Evolutionary conservation across 2,329 filamentous ascomycete species (phyloP).

Genomic region (Amauroascus verrucosus): DNA sequence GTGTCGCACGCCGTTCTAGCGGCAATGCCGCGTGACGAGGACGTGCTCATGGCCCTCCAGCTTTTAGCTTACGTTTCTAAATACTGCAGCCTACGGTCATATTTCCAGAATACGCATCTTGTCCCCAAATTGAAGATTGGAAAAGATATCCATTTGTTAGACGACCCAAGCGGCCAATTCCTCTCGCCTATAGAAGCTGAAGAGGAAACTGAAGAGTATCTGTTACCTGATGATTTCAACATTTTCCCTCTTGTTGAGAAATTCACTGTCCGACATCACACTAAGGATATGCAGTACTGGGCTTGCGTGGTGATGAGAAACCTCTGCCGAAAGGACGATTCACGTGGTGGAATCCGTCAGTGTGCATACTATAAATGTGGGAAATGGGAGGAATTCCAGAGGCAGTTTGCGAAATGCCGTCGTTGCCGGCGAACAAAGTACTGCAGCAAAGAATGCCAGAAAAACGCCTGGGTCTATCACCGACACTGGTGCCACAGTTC

Average conservation of each 20-base stretch:
- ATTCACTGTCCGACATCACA: slow-evolving; percentile 91
- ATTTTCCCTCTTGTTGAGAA: slow-evolving; percentile 98
- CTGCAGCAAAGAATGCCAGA: slow-evolving; percentile 99
- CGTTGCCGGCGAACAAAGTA: slow-evolving; percentile 95
- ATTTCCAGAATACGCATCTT: slow-evolving; percentile 90
- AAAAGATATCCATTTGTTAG: slow-evolving; percentile 68
- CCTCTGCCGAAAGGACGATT: slow-evolving; percentile 94
- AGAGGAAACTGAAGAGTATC: slow-evolving; percentile 72
- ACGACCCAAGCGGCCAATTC: slow-evolving; percentile 50
- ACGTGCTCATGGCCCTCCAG: slow-evolving; percentile 95
- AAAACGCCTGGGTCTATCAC: slow-evolving; percentile 96
- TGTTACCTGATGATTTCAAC: slow-evolving; percentile 89
- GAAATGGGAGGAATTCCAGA: slow-evolving; percentile 94
- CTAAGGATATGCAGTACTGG: slow-evolving; percentile 99
- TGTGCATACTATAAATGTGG: slow-evolving; percentile 97
- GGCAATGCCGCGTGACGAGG: slow-evolving; percentile 91
- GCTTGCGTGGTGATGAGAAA: slow-evolving; percentile 98
- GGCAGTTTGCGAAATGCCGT: slow-evolving; percentile 96
- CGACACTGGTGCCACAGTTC: slow-evolving; percentile 75
- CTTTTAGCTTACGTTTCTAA: slow-evolving; percentile 96
- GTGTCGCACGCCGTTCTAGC: slow-evolving; percentile 63
- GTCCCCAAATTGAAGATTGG: slow-evolving; percentile 87
- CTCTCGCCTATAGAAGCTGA: slow-evolving; percentile 21
- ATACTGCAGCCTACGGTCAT: slow-evolving; percentile 90
- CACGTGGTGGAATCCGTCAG: slow-evolving; percentile 83